These are phyloP conservation scores for Fraxinus platypoda DNA, from an alignment of 305 asterid species.

Conservation along the genomic window DNA sequence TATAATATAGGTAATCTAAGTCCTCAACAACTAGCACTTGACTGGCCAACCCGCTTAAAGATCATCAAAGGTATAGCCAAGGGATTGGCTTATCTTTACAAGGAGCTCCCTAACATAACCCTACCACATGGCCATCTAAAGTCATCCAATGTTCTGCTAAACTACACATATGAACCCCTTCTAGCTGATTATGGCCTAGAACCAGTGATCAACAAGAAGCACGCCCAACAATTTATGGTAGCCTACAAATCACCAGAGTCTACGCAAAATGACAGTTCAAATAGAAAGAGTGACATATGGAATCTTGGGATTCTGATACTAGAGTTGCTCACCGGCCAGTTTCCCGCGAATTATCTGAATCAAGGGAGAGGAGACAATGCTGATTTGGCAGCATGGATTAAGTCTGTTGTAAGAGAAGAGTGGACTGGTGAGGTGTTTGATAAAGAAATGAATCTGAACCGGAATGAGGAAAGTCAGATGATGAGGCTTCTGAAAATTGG, in stretches of 20 bases:
- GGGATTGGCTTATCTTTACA: constrained; percentile 35
- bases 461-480: constrained; percentile 35
- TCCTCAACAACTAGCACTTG: constrained; percentile 27
- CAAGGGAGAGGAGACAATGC: constrained; percentile 34
- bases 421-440: constrained; percentile 44
- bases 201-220: constrained; percentile 38
- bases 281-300: constrained; percentile 41
- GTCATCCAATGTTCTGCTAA: constrained; percentile 39
- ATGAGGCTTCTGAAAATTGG: constrained; percentile 40
- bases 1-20: constrained; percentile 25
- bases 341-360: constrained; percentile 35
- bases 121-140: constrained; percentile 44
- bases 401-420: constrained; percentile 45
- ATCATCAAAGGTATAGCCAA: constrained; percentile 44
- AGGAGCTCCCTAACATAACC: constrained; percentile 23
- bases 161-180: constrained; percentile 25
- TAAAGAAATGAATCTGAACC: constrained; percentile 29
- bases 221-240: constrained; percentile 41
- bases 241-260: constrained; percentile 42
- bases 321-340: constrained; percentile 37
- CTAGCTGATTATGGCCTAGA: constrained; percentile 38
- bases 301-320: constrained; percentile 46
- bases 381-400: constrained; percentile 43
- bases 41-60: constrained; percentile 40
- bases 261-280: constrained; percentile 15